Percentiles rank a stretch among this genome's conserved stretches.
Evolutionary conservation across 148 eudicot species (phyloP).

Genomic region (Chenopodium album): DNA sequence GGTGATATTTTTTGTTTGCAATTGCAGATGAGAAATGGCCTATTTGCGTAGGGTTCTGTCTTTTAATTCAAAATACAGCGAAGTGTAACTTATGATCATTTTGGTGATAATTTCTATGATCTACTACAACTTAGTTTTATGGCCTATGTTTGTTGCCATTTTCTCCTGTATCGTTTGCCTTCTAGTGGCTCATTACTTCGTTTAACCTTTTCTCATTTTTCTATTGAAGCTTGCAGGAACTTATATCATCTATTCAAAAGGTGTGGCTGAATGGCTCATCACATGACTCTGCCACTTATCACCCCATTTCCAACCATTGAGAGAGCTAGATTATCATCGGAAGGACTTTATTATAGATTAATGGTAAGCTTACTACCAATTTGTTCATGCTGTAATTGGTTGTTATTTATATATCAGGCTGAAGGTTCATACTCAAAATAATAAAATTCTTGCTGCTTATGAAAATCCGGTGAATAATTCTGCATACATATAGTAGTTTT

Average conservation of each 20-base stretch:
- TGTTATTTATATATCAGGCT: neutral
- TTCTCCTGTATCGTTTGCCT: neutral
- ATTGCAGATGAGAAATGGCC: neutral
- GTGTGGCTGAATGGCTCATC: too few relatives aligned
- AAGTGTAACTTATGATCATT: neutral
- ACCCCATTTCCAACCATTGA: neutral
- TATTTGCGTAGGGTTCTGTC: neutral
- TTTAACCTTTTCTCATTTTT: neutral
- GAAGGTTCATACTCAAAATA: neutral
- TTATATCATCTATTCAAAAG: neutral
- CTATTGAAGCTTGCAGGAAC: constrained; percentile 2
- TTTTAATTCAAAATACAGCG: too few relatives aligned
- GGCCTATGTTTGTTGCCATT: neutral
- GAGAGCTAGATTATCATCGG: neutral
- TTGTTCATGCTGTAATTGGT: neutral
- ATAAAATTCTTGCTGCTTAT: neutral
- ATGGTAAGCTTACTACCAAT: constrained; percentile 17
- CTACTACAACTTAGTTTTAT: neutral
- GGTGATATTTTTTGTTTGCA: neutral
- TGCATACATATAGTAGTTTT: neutral
- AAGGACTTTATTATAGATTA: neutral
- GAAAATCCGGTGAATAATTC: neutral
- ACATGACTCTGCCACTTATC: neutral
- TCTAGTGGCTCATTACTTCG: constrained; percentile 4
- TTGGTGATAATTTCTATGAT: neutral